Evolutionary conservation across 2,329 filamentous ascomycete species (phyloP).

Genomic region (Cladosporium sp.): DNA sequence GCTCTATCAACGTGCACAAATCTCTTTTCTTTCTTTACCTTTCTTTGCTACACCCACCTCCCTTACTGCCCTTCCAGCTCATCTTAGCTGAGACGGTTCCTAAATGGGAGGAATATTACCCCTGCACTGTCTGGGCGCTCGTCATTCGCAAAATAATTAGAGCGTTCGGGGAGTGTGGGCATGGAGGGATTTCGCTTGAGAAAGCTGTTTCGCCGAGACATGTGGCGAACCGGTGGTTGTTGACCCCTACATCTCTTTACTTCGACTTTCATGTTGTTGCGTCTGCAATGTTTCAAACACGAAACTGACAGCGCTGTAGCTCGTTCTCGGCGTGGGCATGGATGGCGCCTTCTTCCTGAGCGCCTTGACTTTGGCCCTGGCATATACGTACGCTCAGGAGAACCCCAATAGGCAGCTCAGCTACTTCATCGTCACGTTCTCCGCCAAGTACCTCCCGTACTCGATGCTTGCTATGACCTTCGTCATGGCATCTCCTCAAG

Average conservation of each 20-base stretch:
- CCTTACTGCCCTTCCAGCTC: slow-evolving; percentile 56
- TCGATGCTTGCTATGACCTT: slow-evolving; percentile 75
- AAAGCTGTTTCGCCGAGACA: slow-evolving; percentile 56
- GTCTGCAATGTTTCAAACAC: slow-evolving; percentile 5
- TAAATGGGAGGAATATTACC: slow-evolving; percentile 56
- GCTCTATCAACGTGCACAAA: background rate
- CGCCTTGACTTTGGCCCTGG: slow-evolving; percentile 73
- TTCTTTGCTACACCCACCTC: slow-evolving; percentile 50
- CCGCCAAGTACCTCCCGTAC: slow-evolving; percentile 77
- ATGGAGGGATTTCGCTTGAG: slow-evolving; percentile 55
- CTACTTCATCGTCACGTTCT: slow-evolving; percentile 82
- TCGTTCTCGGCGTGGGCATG: slow-evolving; percentile 48
- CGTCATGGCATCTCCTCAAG: slow-evolving; percentile 61
- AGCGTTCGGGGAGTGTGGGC: slow-evolving; percentile 50
- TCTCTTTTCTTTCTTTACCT: slow-evolving; percentile 24
- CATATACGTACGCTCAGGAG: slow-evolving; percentile 84
- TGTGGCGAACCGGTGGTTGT: slow-evolving; percentile 56
- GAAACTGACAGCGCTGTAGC: slow-evolving; percentile 31
- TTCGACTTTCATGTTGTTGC: slow-evolving; percentile 3
- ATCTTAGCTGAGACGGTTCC: slow-evolving; percentile 56
- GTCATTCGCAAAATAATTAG: slow-evolving; percentile 52
- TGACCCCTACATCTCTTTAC: slow-evolving; percentile 63
- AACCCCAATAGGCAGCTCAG: slow-evolving; percentile 73
- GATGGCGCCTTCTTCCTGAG: slow-evolving; percentile 53
- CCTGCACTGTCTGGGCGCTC: slow-evolving; percentile 49